Evolutionary conservation across 2,329 filamentous ascomycete species (phyloP), one percentile per base, ranked within the genome.

Genomic region (Aspergillus tamarii): DNA sequence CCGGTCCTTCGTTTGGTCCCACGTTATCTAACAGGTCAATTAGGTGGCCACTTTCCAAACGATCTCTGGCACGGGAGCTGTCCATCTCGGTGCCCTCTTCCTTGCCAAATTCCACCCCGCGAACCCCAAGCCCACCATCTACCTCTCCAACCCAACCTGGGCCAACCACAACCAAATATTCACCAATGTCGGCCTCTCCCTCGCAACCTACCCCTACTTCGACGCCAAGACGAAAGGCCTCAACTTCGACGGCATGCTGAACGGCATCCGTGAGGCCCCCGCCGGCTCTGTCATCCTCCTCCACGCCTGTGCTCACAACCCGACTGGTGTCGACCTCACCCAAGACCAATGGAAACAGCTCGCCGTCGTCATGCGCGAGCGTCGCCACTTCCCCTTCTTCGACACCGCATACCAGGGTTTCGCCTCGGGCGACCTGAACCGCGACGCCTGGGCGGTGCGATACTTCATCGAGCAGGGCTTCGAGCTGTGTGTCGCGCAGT

Each of bases 141-240:
- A 97, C 85, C 85, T 98, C 79, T 97, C 93, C 74, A 91, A 91
- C 79, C 95, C 95, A 59, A 99, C 95, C 66, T 99, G 95, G 95
- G 93, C 91, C 71, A 99, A 99, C 84, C 95, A 99, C 88, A 90
- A 96, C 83, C 95, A 98, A 81, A 97, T 99, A 85, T 97, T 99
- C 84, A 87, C 85, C 80, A 98, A 98, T 77, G 93, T 97, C 75
- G 85, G 87, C 72, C 84, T 98, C 34, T 83, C 88, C 39, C 87
- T 93, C 72, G 89, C 89, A 70, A 88, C 88, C 69, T 99, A 99
- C 83, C 95, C 94, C 57, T 99, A 99, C 85, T 99, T 97, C 83
- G 90, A 89, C 78, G 88, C 92, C 77, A 78, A 91, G 76, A 97
- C 94, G 69, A 94, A 93, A 78, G 94, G 93, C 57, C 89, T 99